Percentiles rank a stretch among this genome's conserved stretches.
These are phyloP conservation scores for Henckelia pumila DNA, from an alignment of 257 asterid genomes.

Conservation along the genomic window DNA sequence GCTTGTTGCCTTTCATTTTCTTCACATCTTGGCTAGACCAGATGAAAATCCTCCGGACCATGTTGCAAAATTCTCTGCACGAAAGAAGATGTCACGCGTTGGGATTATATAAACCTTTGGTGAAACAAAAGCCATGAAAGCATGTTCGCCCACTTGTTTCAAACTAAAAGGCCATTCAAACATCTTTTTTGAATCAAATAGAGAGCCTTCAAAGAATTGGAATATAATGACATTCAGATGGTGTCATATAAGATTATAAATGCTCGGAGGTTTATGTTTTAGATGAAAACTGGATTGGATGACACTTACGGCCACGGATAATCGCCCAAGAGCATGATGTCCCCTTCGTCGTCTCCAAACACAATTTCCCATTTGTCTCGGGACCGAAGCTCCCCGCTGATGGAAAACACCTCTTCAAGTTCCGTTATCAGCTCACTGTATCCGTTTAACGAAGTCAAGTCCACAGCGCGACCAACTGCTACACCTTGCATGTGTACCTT, in stretches of 20 bases:
- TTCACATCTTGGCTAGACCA: constrained; percentile 54
- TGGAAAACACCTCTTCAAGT: constrained; percentile 84
- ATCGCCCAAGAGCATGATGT: constrained; percentile 93
- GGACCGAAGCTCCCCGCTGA: constrained; percentile 67
- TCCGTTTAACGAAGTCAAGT: constrained; percentile 66
- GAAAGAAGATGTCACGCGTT: constrained; percentile 6
- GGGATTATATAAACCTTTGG: not conserved
- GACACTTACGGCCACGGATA: constrained; percentile 93
- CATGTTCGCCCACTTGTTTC: not conserved
- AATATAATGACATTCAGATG: not conserved
- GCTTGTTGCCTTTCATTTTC: constrained; percentile 47
- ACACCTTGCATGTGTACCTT: constrained; percentile 99
- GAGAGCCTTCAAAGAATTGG: not conserved
- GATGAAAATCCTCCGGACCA: constrained; percentile 62
- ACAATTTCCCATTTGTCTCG: constrained; percentile 82
- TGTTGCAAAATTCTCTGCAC: constrained; percentile 60
- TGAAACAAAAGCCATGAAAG: not conserved
- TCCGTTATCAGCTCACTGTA: constrained; percentile 67
- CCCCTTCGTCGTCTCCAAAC: constrained; percentile 91
- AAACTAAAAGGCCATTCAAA: not conserved
- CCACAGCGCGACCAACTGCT: constrained; percentile 94
- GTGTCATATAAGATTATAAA: no score
- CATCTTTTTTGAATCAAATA: not conserved
- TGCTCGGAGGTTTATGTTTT: not conserved
- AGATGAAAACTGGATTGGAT: not conserved